These are phyloP conservation scores for Coix lacrymajobi DNA, from an alignment of 176 grass and related monocot species.

Conservation along the genomic window DNA sequence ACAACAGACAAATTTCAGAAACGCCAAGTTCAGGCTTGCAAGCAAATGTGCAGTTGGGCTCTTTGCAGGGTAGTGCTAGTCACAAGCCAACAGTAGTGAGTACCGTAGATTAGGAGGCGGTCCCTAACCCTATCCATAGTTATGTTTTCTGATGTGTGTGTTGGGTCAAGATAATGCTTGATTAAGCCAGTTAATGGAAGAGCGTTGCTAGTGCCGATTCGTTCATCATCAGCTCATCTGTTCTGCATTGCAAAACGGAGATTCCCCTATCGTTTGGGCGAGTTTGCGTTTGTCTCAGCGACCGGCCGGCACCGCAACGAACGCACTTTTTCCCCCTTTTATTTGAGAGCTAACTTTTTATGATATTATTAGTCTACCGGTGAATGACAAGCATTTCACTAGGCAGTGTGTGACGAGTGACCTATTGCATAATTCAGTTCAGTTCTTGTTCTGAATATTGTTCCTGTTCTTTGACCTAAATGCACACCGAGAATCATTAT, in stretches of 20 bases:
- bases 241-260: background rate
- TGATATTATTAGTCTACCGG: background rate
- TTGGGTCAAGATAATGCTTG: slow-evolving; percentile 4
- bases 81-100: slow-evolving; percentile 17
- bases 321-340: background rate
- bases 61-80: slow-evolving; percentile 11
- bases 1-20: background rate
- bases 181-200: slow-evolving; percentile 13
- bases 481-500: background rate
- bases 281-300: background rate
- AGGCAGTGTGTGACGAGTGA: background rate
- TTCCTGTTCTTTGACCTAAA: background rate
- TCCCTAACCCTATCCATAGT: slow-evolving; percentile 9
- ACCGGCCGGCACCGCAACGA: background rate
- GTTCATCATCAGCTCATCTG: background rate
- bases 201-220: slow-evolving; percentile 12
- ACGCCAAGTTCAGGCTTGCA: slow-evolving; percentile 20
- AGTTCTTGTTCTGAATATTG: background rate
- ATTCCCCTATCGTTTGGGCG: slow-evolving; percentile 1
- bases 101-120: slow-evolving; percentile 13
- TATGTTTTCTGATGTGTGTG: background rate
- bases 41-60: slow-evolving; percentile 7
- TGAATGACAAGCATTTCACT: background rate
- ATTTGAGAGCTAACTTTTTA: background rate
- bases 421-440: background rate